Evolutionary conservation across 2,329 filamentous ascomycete species (phyloP), one percentile per base, ranked within the genome.

Genomic region (Neonectria sp.): DNA sequence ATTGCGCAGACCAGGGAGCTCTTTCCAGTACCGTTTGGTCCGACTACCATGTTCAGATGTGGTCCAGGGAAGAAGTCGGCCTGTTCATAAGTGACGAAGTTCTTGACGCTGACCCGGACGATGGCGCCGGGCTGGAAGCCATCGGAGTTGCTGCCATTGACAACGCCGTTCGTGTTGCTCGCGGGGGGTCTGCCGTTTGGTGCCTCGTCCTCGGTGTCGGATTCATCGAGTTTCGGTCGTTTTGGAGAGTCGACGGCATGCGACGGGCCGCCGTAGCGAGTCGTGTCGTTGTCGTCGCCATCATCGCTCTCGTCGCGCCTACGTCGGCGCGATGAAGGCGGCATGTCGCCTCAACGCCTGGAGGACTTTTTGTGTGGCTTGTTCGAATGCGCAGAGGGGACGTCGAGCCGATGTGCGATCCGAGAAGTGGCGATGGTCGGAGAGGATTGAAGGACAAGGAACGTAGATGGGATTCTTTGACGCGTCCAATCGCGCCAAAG

Each of bases 1-100:
- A 99, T 97, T 51, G 96, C 96, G 81, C 96, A 99, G 49, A 99
- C 95, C 29, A 99, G 86, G 0, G 96, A 98, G 82, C 95, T 98
- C 82, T 99, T 99, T 62, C 96, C 96, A 0, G 96, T 98, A 37
- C 96, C 96, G 76, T 99, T 99, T n/a, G 96, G 96, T 0, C 96
- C 96, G 73, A 99, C 97, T 60, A 99, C 92, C 95, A 99, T 98
- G 79, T 99, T 99, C 76, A 99, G 82, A 78, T 93, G 95, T 1
- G 96, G 95, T 0, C 96, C 96, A 13, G 95, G 94, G 65, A 92
- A 90, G 80, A 98, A 98, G 71, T 97, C 95, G 62, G 95, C 95
- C 60, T 92, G 90, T 56, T 93, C 95, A 82, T 99, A 99, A 0
- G 96, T 99, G 62, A 99, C 94, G 75, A 99, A 99, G 80, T 98